phyloP scores from a whole-genome alignment of 1,284 basidiomycete genomes.

The Cronartium quercuum region DNA sequence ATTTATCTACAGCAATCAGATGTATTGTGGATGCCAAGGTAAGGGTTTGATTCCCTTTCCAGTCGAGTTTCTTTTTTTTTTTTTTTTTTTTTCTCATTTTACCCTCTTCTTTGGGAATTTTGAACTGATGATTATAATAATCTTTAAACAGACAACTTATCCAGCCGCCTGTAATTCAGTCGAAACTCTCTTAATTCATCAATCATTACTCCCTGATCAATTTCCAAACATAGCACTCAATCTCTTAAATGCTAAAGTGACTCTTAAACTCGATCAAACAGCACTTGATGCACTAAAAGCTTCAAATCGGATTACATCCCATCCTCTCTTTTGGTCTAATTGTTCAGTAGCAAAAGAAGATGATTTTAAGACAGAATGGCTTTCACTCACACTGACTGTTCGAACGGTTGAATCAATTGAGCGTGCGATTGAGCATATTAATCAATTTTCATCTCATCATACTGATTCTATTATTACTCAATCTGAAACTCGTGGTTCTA shows the following conservation, averaged over 20 bases:
- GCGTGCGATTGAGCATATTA: slow-evolving; percentile 80
- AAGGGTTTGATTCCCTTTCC: background rate
- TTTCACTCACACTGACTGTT: slow-evolving; percentile 75
- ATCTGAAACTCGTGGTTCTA: slow-evolving; percentile 59
- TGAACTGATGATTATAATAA: no score
- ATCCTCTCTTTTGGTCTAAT: slow-evolving; percentile 27
- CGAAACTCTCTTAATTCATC: slow-evolving; percentile 84
- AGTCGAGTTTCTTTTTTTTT: background rate
- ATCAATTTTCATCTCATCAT: slow-evolving; percentile 86
- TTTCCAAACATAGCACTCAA: slow-evolving; percentile 74
- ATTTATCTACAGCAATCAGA: slow-evolving; percentile 67
- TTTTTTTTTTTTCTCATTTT: slow-evolving; percentile 1
- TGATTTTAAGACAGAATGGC: slow-evolving; percentile 81
- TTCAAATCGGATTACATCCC: slow-evolving; percentile 25
- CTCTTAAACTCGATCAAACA: slow-evolving; percentile 68
- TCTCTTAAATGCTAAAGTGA: slow-evolving; percentile 60
- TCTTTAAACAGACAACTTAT: slow-evolving; percentile 72
- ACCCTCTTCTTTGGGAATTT: no score
- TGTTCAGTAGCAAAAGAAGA: slow-evolving; percentile 43
- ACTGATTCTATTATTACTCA: slow-evolving; percentile 93
- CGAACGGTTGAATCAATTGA: slow-evolving; percentile 63
- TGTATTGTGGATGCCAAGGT: slow-evolving; percentile 90
- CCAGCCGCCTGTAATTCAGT: slow-evolving; percentile 92
- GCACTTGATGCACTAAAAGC: slow-evolving; percentile 56
- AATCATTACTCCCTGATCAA: slow-evolving; percentile 56